These are phyloP conservation scores for Styphnolobium japonicum DNA, from an alignment of 306 rosid genomes.

Conservation along the genomic window DNA sequence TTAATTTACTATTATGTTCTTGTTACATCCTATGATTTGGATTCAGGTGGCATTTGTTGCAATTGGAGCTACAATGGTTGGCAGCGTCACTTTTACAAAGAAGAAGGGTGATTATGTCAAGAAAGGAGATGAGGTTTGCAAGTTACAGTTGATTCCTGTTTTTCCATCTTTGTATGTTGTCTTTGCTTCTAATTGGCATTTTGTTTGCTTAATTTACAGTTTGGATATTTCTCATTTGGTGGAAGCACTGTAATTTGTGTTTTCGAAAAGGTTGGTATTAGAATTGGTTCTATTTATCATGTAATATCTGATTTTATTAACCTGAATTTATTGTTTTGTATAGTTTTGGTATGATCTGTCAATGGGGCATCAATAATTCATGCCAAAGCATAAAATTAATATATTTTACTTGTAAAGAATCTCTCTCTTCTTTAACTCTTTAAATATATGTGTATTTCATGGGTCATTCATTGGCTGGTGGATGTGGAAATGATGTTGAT, in stretches of 20 bases:
- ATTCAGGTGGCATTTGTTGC: slow-evolving; percentile 90
- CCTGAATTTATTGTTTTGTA: background rate
- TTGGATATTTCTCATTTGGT: slow-evolving; percentile 95
- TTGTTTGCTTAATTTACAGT: slow-evolving; percentile 49
- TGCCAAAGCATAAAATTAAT: background rate
- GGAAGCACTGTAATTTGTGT: slow-evolving; percentile 97
- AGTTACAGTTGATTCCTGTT: slow-evolving; percentile 19
- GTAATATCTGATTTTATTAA: background rate
- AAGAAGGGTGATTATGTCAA: slow-evolving; percentile 70
- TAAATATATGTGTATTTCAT: background rate
- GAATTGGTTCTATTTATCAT: background rate
- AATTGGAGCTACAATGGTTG: slow-evolving; percentile 99
- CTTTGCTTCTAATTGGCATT: slow-evolving; percentile 31
- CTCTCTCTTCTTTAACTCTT: background rate
- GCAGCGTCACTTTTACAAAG: slow-evolving; percentile 81
- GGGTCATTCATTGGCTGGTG: background rate
- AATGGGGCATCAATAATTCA: background rate
- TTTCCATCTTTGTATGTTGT: background rate
- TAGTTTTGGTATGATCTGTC: background rate
- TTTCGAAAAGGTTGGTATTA: slow-evolving; percentile 73
- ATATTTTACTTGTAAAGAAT: background rate
- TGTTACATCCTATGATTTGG: slow-evolving; percentile 19
- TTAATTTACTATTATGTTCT: background rate
- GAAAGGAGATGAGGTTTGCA: slow-evolving; percentile 92
- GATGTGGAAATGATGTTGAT: background rate